phyloP scores from a whole-genome alignment of 169 alveolate species.

The Ichthyophthirius multifiliis region DNA sequence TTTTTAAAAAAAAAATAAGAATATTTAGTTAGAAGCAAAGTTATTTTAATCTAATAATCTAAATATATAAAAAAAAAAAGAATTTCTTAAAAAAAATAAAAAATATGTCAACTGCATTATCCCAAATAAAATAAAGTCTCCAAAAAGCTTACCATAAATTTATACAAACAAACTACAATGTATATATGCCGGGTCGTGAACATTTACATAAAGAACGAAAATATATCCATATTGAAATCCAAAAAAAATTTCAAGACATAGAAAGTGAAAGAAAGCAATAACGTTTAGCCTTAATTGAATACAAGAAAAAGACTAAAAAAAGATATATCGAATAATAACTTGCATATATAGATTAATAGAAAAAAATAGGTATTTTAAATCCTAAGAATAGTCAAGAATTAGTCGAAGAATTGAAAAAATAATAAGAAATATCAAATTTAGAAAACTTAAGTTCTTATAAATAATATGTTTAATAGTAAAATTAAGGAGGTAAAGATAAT shows the following conservation, averaged over 20 bases:
- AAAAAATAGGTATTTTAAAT: constrained; percentile 12
- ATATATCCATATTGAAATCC: constrained; percentile 56
- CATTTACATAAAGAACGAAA: constrained; percentile 36
- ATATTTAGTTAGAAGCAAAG: too few relatives aligned
- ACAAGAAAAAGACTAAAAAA: constrained; percentile 32
- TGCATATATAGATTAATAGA: background rate
- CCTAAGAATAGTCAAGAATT: constrained; percentile 15
- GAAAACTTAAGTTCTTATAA: constrained; percentile 32
- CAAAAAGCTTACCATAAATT: constrained; percentile 29
- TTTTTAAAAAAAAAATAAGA: too few relatives aligned
- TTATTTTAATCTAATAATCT: too few relatives aligned
- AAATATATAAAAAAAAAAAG: too few relatives aligned
- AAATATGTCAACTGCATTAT: too few relatives aligned
- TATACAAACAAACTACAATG: constrained; percentile 33
- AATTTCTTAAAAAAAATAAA: too few relatives aligned
- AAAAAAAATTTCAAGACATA: constrained; percentile 44
- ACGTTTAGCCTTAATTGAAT: constrained; percentile 32
- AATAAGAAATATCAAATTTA: constrained; percentile 23
- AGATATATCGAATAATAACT: constrained; percentile 27
- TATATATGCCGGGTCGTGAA: constrained; percentile 17
- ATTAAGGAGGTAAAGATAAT: constrained; percentile 9
- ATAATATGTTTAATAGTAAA: constrained; percentile 8
- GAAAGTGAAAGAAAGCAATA: constrained; percentile 41
- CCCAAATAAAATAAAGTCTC: background rate
- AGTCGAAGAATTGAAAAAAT: constrained; percentile 6